These are phyloP conservation scores for Sutorius australiensis DNA, from an alignment of 768 basidiomycete genomes.

Conservation along the genomic window DNA sequence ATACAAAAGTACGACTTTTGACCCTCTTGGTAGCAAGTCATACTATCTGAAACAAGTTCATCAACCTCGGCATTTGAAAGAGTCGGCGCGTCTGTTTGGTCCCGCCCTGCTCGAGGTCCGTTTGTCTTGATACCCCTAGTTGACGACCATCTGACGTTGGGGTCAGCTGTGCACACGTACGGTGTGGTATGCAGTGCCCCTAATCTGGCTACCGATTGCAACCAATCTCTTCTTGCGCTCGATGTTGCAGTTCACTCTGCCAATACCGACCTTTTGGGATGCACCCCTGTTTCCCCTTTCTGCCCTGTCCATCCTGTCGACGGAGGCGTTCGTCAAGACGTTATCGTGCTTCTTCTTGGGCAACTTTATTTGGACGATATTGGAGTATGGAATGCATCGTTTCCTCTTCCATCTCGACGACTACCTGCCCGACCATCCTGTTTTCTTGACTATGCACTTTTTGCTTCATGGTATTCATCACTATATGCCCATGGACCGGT, in stretches of 20 bases:
- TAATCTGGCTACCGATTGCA: slow-evolving; percentile 88
- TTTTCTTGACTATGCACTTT: slow-evolving; percentile 85
- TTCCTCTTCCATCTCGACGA: slow-evolving; percentile 97
- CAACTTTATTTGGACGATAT: slow-evolving; percentile 87
- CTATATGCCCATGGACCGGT: slow-evolving; percentile 96
- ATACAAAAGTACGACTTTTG: background rate
- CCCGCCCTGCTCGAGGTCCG: slow-evolving; percentile 74
- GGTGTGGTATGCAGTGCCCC: slow-evolving; percentile 90
- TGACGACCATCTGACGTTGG: background rate
- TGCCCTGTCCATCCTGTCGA: slow-evolving; percentile 45
- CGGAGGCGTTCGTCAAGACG: slow-evolving; percentile 50
- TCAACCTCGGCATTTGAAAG: slow-evolving; percentile 83
- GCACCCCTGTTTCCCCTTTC: slow-evolving; percentile 55
- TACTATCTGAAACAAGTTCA: slow-evolving; percentile 97
- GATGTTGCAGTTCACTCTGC: slow-evolving; percentile 72
- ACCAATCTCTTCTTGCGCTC: slow-evolving; percentile 77
- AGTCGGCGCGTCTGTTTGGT: slow-evolving; percentile 86
- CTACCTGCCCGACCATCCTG: slow-evolving; percentile 75
- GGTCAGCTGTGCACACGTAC: slow-evolving; percentile 75
- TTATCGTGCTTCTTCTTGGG: slow-evolving; percentile 74
- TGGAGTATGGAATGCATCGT: slow-evolving; percentile 91
- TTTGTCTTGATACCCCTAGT: background rate
- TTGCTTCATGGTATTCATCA: slow-evolving; percentile 94
- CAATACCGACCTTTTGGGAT: slow-evolving; percentile 59
- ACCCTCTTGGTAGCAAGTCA: slow-evolving; percentile 59